Evolutionary conservation across 2,329 filamentous ascomycete species (phyloP).

Genomic region (Orbilia javanica): DNA sequence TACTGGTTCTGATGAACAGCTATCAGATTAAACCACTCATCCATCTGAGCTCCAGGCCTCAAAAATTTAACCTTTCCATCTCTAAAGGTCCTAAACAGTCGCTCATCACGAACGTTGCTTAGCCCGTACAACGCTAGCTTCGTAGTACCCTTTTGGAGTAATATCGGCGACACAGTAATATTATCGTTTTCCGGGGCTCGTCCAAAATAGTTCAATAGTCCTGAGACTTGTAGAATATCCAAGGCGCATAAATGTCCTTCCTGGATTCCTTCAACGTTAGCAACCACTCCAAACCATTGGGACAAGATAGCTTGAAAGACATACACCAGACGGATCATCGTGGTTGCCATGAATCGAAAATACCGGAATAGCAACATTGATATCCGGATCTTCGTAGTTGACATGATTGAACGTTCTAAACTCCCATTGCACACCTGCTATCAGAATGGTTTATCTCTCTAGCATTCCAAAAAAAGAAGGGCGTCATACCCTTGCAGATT

Average conservation of each 20-base stretch:
- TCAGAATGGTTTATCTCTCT: neutral
- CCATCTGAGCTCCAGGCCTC: conserved; percentile 80
- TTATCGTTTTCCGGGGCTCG: conserved; percentile 92
- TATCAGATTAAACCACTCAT: conserved; percentile 96
- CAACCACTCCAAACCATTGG: neutral
- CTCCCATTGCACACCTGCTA: conserved; percentile 4
- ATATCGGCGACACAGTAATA: conserved; percentile 88
- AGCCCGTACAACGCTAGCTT: conserved; percentile 94
- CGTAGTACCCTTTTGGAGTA: conserved; percentile 92
- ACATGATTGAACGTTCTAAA: conserved; percentile 83
- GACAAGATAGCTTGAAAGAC: conserved; percentile 31
- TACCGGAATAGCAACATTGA: conserved; percentile 95
- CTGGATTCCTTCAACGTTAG: conserved; percentile 59
- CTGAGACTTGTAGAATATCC: conserved; percentile 89
- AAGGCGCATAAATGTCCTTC: conserved; percentile 92
- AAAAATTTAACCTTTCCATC: conserved; percentile 96
- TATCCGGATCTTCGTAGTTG: conserved; percentile 97
- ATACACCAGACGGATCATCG: conserved; percentile 88
- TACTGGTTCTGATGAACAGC: conserved; percentile 93
- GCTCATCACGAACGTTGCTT: conserved; percentile 95
- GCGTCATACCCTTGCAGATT: conserved; percentile 78
- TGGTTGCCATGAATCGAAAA: conserved; percentile 99
- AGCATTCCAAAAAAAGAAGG: neutral
- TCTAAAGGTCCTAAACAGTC: conserved; percentile 91
- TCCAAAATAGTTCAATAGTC: conserved; percentile 95